phyloP scores from a whole-genome alignment of 768 basidiomycete genomes.

The Favolaschia claudopus region DNA sequence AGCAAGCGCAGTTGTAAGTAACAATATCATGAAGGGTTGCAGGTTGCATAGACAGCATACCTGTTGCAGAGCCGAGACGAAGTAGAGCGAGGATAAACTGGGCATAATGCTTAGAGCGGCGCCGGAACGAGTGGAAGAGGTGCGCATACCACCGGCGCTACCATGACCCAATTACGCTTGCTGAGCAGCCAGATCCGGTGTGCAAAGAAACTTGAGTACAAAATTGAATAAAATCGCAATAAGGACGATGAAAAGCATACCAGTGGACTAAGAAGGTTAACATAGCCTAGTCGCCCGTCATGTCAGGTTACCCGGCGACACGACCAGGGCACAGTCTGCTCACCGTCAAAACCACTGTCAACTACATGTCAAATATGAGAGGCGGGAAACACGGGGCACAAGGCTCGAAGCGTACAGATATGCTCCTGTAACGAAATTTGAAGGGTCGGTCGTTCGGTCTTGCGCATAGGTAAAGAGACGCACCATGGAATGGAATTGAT shows the following conservation, averaged over 20 bases:
- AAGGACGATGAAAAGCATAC: slow-evolving; percentile 33
- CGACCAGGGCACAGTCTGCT: slow-evolving; percentile 2
- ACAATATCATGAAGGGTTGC: no score
- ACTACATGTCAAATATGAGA: slow-evolving; percentile 32
- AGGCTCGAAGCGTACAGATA: slow-evolving; percentile 40
- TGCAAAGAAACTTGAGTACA: slow-evolving; percentile 2
- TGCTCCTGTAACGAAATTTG: slow-evolving; percentile 36
- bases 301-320: neutral
- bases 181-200: slow-evolving; percentile 30
- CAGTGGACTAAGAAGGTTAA: slow-evolving; percentile 61
- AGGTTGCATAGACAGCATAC: neutral
- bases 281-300: slow-evolving; percentile 40
- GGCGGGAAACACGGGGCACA: neutral
- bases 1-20: no score
- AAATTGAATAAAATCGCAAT: neutral
- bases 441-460: neutral
- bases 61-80: slow-evolving; percentile 35
- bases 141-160: slow-evolving; percentile 44
- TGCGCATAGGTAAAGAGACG: neutral
- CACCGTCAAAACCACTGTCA: slow-evolving; percentile 45
- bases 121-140: neutral
- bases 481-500: slow-evolving; percentile 57
- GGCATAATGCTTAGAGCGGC: neutral
- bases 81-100: slow-evolving; percentile 39
- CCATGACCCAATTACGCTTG: slow-evolving; percentile 44